Base-by-base conservation (phyloP, 2,329 filamentous ascomycete genomes). In the Triangularia verruculosa region DNA sequence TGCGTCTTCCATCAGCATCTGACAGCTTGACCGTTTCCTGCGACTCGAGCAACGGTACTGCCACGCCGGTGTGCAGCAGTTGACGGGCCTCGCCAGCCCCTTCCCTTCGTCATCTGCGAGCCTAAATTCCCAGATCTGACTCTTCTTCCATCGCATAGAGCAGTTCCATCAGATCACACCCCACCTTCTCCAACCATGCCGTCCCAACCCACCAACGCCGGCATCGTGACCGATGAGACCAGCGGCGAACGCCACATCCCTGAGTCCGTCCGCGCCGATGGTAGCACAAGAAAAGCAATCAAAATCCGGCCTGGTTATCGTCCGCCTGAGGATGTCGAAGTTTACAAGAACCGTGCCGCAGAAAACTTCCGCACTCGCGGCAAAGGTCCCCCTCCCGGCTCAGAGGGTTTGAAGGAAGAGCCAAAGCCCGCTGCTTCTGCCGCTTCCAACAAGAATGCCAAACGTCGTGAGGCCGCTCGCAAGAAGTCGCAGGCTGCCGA, bases 331-430 rank as follows among this genome's bases (percentile, higher is more conserved):
- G 95, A 99, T 77, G 89, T 98, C 67, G 93, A 97, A 74, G 83
- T 97, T 54, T 99, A 99, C 84, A 96, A 93, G 80, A 97, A 96
- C 77, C 89, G 91, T 63, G 93, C 89, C 1, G 93, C 93, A 57
- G 90, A 95, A 74, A 87, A 86, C 57, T 97, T 91, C 79, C 92
- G 92, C 73, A 92, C 86, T 70, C 87, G 92, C 59, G 86, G 85
- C 25, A 83, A 80, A 66, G 87, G 85, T 63, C 89, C 85, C 22
- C 84, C 97, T 4, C 91, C 92, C 3, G 94, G 94, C 24, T 90
- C 92, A 1, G 85, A 85, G 55, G 83, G 83, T 4, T 69, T 85
- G 59, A 77, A 79, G 62, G 82, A 84, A 1, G 81, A 84, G 58
- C 39, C 39, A 47, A 78, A 79, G 47, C 61, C 68, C 17, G 61